These are phyloP conservation scores for Metschnikowia borealis DNA, from an alignment of 805 yeast species.

Conservation along the genomic window DNA sequence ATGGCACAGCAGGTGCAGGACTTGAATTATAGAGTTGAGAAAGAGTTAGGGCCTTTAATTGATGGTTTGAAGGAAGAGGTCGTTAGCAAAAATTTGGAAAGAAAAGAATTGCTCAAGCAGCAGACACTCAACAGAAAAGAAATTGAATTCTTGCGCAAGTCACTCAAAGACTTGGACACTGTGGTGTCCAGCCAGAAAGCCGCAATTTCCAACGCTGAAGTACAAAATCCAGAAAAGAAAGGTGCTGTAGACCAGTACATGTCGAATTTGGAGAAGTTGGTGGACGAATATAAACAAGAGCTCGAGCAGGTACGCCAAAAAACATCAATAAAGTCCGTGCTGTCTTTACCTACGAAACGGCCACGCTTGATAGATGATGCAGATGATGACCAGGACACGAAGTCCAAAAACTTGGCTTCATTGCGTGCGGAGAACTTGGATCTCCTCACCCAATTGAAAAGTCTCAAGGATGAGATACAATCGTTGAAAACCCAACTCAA, in stretches of 20 bases:
- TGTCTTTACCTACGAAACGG: slow-evolving; percentile 22
- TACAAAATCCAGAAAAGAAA: slow-evolving; percentile 15
- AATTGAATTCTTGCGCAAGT: slow-evolving; percentile 52
- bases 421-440: slow-evolving; percentile 41
- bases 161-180: slow-evolving; percentile 48
- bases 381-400: slow-evolving; percentile 3
- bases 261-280: slow-evolving; percentile 42
- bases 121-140: slow-evolving; percentile 53
- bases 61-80: slow-evolving; percentile 12
- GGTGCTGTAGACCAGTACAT: slow-evolving; percentile 35
- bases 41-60: slow-evolving; percentile 14
- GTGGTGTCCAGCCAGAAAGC: slow-evolving; percentile 8
- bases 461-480: slow-evolving; percentile 32
- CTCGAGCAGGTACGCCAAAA: slow-evolving; percentile 38
- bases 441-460: slow-evolving; percentile 33
- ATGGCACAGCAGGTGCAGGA: slow-evolving; percentile 7
- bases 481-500: slow-evolving; percentile 35
- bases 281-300: slow-evolving; percentile 54
- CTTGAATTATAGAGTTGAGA: slow-evolving; percentile 5
- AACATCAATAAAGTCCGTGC: slow-evolving; percentile 17
- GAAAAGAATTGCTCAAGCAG: slow-evolving; percentile 46
- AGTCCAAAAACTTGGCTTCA: slow-evolving; percentile 19
- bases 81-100: slow-evolving; percentile 8
- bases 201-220: slow-evolving; percentile 11
- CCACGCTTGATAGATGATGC: slow-evolving; percentile 23